Conservation (phyloP, 2,329 filamentous ascomycete genomes). For the Westerdykella aurantiaca region DNA sequence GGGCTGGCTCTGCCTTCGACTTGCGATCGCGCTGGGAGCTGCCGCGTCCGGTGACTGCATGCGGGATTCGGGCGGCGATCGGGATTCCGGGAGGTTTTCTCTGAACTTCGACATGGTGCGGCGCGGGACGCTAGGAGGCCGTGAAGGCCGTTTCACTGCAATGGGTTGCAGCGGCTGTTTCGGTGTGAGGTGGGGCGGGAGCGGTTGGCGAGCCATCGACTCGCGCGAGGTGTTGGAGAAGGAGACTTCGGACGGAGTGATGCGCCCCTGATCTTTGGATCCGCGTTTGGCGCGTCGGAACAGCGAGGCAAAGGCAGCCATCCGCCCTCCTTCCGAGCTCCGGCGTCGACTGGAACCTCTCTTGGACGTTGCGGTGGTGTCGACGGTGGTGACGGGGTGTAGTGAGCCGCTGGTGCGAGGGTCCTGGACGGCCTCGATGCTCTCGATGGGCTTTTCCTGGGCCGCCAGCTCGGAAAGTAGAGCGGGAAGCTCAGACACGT, state of each 20-base stretch:
- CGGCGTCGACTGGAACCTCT: conserved; percentile 21
- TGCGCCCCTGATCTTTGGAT: conserved; percentile 46
- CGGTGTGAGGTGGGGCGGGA: conserved; percentile 45
- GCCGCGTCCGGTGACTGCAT: conserved; percentile 67
- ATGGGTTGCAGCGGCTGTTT: conserved; percentile 31
- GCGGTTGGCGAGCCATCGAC: conserved; percentile 61
- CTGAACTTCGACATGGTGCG: conserved; percentile 86
- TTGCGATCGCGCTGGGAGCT: conserved; percentile 36
- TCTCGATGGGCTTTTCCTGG: conserved; percentile 34
- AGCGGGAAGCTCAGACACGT: conserved; percentile 50
- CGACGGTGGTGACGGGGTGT: conserved; percentile 27
- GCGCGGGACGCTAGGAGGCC: conserved; percentile 56
- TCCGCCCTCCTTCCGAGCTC: conserved; percentile 33
- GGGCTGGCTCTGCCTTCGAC: conserved; percentile 35
- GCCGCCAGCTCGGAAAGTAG: conserved; percentile 40
- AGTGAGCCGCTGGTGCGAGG: conserved; percentile 28
- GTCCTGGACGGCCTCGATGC: conserved; percentile 35
- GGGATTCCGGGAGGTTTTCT: conserved; percentile 80
- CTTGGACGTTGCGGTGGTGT: conserved; percentile 26
- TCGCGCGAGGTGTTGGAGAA: conserved; percentile 89
- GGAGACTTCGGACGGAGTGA: conserved; percentile 57
- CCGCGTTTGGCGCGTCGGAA: conserved; percentile 60
- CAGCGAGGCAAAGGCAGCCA: conserved; percentile 48
- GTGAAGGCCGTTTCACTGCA: conserved; percentile 35
- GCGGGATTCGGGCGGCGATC: conserved; percentile 79